A percentile compares a stretch with the other conserved stretches of the same genome.
phyloP scores from a whole-genome alignment of 2,329 filamentous ascomycete species.

The Phialophora chinensis region DNA sequence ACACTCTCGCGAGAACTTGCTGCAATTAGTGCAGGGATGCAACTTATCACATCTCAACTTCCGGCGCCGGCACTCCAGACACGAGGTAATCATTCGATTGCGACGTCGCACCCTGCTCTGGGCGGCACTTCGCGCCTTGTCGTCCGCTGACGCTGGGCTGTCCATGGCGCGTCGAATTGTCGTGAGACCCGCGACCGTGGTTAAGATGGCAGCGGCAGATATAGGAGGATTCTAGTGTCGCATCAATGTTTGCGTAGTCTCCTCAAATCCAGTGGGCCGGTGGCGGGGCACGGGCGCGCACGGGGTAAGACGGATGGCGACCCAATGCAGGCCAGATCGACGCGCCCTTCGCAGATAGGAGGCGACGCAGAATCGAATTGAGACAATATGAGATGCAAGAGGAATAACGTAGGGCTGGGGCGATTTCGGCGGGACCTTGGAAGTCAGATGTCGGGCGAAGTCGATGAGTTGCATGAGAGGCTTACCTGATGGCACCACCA shows the following conservation, averaged over 20 bases:
- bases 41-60: constrained; percentile 80
- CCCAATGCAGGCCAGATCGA: not conserved
- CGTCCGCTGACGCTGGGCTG: constrained; percentile 5
- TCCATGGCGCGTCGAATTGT: constrained; percentile 20
- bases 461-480: not conserved
- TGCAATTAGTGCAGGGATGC: constrained; percentile 70
- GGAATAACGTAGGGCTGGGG: not conserved
- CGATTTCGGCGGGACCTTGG: not conserved
- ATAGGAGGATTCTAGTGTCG: not conserved
- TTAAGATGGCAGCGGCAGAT: not conserved
- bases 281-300: not conserved
- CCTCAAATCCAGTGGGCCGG: not conserved
- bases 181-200: not conserved
- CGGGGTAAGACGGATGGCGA: constrained; percentile 1
- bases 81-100: constrained; percentile 71
- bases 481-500: not conserved
- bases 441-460: not conserved
- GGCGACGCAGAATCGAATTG: not conserved
- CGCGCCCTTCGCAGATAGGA: not conserved
- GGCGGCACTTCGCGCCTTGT: constrained; percentile 25
- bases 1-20: constrained; percentile 60
- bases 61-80: constrained; percentile 72
- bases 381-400: not conserved
- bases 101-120: constrained; percentile 58
- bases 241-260: not conserved